These are phyloP conservation scores for Tritrichomonas foetus DNA, from an alignment of 208 protist genomes.

Conservation along the genomic window DNA sequence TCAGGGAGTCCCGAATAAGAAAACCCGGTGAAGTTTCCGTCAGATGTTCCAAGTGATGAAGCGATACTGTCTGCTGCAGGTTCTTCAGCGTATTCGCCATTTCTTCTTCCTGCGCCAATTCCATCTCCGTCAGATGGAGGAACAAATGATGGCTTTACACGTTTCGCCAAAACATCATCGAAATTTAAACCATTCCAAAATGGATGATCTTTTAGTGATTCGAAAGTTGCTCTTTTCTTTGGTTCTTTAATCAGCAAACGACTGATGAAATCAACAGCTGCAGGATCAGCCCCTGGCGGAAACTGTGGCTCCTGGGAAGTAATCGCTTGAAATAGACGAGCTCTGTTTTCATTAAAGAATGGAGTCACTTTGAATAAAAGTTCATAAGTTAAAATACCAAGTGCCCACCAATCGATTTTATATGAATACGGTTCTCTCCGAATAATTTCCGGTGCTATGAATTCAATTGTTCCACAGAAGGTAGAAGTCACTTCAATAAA, in stretches of 20 bases:
- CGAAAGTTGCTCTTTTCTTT: neutral
- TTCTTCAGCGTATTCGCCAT: neutral
- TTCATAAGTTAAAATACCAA: neutral
- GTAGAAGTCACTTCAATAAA: neutral
- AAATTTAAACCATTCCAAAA: neutral
- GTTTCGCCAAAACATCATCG: neutral
- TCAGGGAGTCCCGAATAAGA: too few relatives aligned
- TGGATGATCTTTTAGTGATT: neutral
- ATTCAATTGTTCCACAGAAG: neutral
- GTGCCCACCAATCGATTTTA: neutral
- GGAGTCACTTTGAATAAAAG: neutral
- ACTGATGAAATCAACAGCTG: neutral
- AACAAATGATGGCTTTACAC: neutral
- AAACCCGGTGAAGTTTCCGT: conserved; percentile 22
- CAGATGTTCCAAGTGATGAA: neutral
- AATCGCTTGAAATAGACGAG: neutral
- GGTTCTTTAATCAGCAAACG: neutral
- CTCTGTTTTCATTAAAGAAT: neutral
- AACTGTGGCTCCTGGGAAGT: neutral
- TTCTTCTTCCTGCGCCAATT: too few relatives aligned
- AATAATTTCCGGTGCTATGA: neutral
- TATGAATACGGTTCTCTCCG: neutral
- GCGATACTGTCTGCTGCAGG: neutral
- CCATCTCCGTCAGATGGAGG: neutral
- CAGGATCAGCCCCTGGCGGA: neutral